A percentile compares a stretch with the other conserved stretches of the same genome.
These are phyloP conservation scores for Dissoconium aciculare DNA, from an alignment of 2,329 filamentous ascomycete genomes.

Conservation along the genomic window DNA sequence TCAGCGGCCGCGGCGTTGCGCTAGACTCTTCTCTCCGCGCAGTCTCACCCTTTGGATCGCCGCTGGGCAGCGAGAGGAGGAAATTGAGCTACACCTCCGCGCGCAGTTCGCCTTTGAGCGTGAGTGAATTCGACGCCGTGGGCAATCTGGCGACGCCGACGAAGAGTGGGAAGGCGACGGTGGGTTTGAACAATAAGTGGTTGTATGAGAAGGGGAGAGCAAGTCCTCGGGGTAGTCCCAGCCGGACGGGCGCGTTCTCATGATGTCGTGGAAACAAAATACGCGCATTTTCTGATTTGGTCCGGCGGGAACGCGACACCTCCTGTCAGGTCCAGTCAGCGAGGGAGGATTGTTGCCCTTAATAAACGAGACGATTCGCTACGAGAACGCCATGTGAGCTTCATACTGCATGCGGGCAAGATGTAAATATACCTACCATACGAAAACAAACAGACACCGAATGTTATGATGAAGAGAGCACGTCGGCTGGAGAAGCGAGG, in stretches of 20 bases:
- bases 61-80: conserved; percentile 34
- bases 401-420: too few species aligned
- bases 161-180: conserved; percentile 38
- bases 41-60: conserved; percentile 10
- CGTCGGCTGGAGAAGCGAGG: too few species aligned
- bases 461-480: too few species aligned
- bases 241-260: conserved; percentile 7
- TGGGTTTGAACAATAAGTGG: conserved; percentile 85
- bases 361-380: too few species aligned
- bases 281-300: too few species aligned
- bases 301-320: too few species aligned
- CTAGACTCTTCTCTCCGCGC: not conserved
- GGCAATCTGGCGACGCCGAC: conserved; percentile 15
- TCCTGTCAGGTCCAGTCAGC: too few species aligned
- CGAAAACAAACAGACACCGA: too few species aligned
- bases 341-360: too few species aligned
- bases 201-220: conserved; percentile 66
- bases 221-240: conserved; percentile 30
- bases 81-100: conserved; percentile 49
- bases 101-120: conserved; percentile 35
- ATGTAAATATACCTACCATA: too few species aligned
- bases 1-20: conserved; percentile 36
- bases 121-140: conserved; percentile 18
- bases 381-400: too few species aligned
- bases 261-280: too few species aligned